Evolutionary conservation across 108 stramenopile species (phyloP).

Genomic region (Epithemia pelagica): DNA sequence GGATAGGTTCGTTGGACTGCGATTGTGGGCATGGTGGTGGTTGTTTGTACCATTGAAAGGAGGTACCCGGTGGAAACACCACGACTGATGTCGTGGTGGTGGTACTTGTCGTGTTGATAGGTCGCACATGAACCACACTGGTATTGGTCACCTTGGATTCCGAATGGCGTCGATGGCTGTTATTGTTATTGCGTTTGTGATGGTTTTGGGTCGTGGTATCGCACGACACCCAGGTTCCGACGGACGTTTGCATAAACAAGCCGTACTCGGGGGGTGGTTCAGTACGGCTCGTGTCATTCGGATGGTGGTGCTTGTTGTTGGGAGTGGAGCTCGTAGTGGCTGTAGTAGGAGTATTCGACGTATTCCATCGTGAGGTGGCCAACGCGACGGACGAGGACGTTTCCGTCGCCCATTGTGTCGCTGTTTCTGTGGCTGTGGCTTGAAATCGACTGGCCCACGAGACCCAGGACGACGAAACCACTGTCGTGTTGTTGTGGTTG

Average conservation of each 20-base stretch:
- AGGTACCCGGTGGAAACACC: too few relatives aligned
- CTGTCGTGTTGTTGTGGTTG: not conserved
- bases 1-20: not conserved
- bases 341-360: not conserved
- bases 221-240: not conserved
- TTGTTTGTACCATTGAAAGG: slow-evolving; percentile 1
- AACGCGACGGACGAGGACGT: not conserved
- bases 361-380: not conserved
- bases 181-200: not conserved
- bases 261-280: not conserved
- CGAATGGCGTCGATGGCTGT: not conserved
- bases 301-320: too few relatives aligned
- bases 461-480: not conserved
- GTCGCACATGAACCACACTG: not conserved
- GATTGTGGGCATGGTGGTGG: not conserved
- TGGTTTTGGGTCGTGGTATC: not conserved
- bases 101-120: not conserved
- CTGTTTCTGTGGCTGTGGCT: not conserved
- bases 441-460: not conserved
- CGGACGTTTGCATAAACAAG: not conserved
- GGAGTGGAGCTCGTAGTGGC: not conserved
- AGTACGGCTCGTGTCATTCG: too few relatives aligned
- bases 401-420: not conserved
- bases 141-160: not conserved
- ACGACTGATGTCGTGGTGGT: not conserved